Evolutionary conservation across 768 basidiomycete species (phyloP), one percentile per base, ranked within the genome.

Genomic region (Termitomyces sp.): DNA sequence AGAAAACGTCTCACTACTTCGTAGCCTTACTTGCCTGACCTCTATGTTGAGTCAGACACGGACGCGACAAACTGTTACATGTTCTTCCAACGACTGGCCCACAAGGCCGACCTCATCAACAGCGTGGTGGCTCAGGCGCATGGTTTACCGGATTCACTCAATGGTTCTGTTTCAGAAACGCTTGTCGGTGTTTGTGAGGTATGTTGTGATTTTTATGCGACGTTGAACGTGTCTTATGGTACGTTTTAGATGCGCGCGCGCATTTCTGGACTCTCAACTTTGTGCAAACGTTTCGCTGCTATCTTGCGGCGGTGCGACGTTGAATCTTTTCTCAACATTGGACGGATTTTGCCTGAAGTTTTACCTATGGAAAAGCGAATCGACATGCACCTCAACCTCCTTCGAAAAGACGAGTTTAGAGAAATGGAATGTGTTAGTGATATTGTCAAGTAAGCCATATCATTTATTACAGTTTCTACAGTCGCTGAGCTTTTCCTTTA

Each of bases 121-220:
- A 80, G 74, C 13, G 82, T 93, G 57, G 87, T 95, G 38, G 92
- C 89, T 1, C 88, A 93, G 62, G 83, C 85, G 16, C 91, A 98
- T 67, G 83, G 84, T 38, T 75, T 99, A 33, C 93, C 95, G 6
- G 92, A 93, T 41, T 85, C 91, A 4, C 83, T 98, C 26, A 91
- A 88, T 62, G 86, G 87, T 0, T 77, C 84, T 43, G 89, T 94
- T 0, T 88, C 93, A 0, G 95, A 97, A 55, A 81, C 80, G 1
- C 80, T 98, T 13, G 94, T 97, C n/a, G 93, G 93, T 18, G 86
- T 97, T 40, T 98, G 96, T 73, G 96, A 98, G 80, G 92, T 91
- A 61, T 33, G 80, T 67, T n/a, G 48, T 23, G 16, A 4, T 28
- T 35, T 35, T 18, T 23, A 8, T 28, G 54, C 33, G 40, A 46